These are phyloP conservation scores for Rhizopogon vulgaris DNA, from an alignment of 768 basidiomycete genomes.

Conservation along the genomic window DNA sequence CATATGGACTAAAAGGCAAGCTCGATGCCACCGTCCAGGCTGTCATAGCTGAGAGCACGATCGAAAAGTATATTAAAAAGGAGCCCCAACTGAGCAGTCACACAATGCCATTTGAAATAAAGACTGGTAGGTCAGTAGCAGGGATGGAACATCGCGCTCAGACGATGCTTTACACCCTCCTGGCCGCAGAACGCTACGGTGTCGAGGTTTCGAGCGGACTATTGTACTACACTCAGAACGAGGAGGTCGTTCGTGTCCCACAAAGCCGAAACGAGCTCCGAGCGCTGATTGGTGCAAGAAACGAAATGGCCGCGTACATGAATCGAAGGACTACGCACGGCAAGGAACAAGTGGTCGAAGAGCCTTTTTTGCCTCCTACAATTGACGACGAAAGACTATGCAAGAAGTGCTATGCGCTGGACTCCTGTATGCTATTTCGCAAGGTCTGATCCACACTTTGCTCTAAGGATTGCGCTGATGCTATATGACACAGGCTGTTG, in stretches of 20 bases:
- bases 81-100: conserved; percentile 18
- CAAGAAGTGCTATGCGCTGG: conserved; percentile 72
- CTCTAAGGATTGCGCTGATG: neutral
- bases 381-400: conserved; percentile 80
- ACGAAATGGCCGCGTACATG: conserved; percentile 79
- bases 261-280: conserved; percentile 77
- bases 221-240: conserved; percentile 90
- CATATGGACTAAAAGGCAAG: conserved; percentile 93
- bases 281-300: conserved; percentile 74
- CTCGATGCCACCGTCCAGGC: conserved; percentile 84
- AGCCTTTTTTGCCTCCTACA: conserved; percentile 77
- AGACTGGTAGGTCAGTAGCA: conserved; percentile 77
- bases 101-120: conserved; percentile 85
- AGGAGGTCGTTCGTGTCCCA: conserved; percentile 80
- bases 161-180: conserved; percentile 92
- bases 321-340: conserved; percentile 37
- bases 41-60: conserved; percentile 44
- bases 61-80: conserved; percentile 12
- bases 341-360: conserved; percentile 17
- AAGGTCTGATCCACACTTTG: conserved; percentile 40
- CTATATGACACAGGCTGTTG: conserved; percentile 50
- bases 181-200: conserved; percentile 89
- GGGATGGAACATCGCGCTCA: conserved; percentile 94
- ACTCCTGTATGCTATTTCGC: conserved; percentile 92
- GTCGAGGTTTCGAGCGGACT: conserved; percentile 75